These are phyloP conservation scores for Alternaria triticimaculans DNA, from an alignment of 2,329 filamentous ascomycete genomes.

Conservation along the genomic window DNA sequence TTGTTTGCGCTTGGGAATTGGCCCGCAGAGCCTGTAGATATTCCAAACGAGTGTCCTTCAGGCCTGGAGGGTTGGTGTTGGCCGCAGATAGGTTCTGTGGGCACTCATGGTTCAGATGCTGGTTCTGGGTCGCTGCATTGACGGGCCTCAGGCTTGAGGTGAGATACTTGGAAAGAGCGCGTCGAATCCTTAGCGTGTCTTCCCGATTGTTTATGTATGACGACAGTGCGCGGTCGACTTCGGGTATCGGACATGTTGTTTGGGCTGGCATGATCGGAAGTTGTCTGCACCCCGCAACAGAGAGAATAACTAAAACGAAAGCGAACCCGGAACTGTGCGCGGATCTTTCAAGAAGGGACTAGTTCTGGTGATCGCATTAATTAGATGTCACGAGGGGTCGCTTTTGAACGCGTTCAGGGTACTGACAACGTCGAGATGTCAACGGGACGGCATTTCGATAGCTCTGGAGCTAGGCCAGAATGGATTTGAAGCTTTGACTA, in stretches of 20 bases:
- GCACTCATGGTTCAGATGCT: conserved; percentile 43
- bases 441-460: background rate
- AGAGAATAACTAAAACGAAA: background rate
- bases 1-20: conserved; percentile 50
- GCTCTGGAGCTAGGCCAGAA: background rate
- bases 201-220: conserved; percentile 47
- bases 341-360: background rate
- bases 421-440: background rate
- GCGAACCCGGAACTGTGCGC: background rate
- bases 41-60: conserved; percentile 52
- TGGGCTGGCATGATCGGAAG: conserved; percentile 27
- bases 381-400: background rate
- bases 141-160: conserved; percentile 38
- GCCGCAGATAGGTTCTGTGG: conserved; percentile 32
- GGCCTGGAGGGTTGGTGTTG: conserved; percentile 43
- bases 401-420: background rate
- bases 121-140: conserved; percentile 32
- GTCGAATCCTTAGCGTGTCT: conserved; percentile 47
- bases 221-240: conserved; percentile 45
- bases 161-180: conserved; percentile 42
- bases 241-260: conserved; percentile 45
- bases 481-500: background rate
- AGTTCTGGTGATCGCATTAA: background rate
- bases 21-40: conserved; percentile 56
- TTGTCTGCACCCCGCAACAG: background rate